A percentile compares a stretch with the other conserved stretches of the same genome.
Evolutionary conservation across 2,329 filamentous ascomycete species (phyloP).

Genomic region (Aspergillus versicolor): DNA sequence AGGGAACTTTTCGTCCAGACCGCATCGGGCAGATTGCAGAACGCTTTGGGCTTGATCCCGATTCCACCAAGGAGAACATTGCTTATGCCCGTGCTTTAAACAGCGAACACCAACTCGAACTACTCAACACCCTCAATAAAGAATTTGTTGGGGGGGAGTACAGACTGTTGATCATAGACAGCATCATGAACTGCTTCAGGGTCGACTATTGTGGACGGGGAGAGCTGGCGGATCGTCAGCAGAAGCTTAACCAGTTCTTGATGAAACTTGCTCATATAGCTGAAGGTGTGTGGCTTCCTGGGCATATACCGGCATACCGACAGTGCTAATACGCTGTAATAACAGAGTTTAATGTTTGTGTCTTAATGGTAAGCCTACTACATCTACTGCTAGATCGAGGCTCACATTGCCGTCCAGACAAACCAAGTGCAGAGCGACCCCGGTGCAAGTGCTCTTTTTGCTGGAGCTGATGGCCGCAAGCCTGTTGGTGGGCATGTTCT

Average conservation of each 20-base stretch:
- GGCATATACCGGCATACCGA: background rate
- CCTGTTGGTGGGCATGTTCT: constrained; percentile 67
- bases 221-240: constrained; percentile 67
- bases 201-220: constrained; percentile 67
- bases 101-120: constrained; percentile 65
- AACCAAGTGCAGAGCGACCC: constrained; percentile 72
- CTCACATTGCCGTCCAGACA: constrained; percentile 47
- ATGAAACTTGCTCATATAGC: constrained; percentile 64
- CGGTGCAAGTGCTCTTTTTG: constrained; percentile 66
- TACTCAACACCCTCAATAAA: constrained; percentile 60
- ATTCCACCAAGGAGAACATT: constrained; percentile 65
- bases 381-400: background rate
- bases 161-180: constrained; percentile 66
- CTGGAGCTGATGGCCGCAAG: constrained; percentile 66
- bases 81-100: constrained; percentile 64
- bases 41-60: constrained; percentile 61
- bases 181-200: constrained; percentile 68
- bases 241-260: constrained; percentile 66
- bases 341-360: constrained; percentile 65
- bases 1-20: constrained; percentile 67
- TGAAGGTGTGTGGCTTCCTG: constrained; percentile 47
- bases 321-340: constrained; percentile 3
- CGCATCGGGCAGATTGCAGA: constrained; percentile 67
- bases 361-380: constrained; percentile 55
- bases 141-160: constrained; percentile 65